These are phyloP conservation scores for Elsinoe necatrix DNA, from an alignment of 2,329 filamentous ascomycete species.

Conservation along the genomic window DNA sequence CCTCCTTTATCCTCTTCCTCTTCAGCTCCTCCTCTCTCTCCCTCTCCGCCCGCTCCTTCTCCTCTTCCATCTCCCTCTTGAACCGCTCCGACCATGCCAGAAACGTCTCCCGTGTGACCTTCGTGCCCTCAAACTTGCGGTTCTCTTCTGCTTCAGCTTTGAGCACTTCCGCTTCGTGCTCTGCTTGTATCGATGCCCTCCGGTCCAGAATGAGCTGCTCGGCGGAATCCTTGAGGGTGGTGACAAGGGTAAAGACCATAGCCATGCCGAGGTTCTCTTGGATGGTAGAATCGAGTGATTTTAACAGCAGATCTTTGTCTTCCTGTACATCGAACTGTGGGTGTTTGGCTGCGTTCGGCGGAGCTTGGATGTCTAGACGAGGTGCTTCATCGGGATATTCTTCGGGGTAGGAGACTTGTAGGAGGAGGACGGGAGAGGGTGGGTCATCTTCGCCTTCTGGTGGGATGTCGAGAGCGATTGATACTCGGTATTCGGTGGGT, in stretches of 20 bases:
- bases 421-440: constrained; percentile 56
- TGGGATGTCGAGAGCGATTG: constrained; percentile 70
- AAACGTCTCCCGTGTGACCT: constrained; percentile 81
- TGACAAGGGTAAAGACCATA: constrained; percentile 91
- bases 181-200: constrained; percentile 51
- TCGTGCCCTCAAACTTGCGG: constrained; percentile 85
- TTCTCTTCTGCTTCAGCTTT: constrained; percentile 85
- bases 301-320: constrained; percentile 68
- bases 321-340: constrained; percentile 68
- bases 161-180: constrained; percentile 46
- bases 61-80: constrained; percentile 69
- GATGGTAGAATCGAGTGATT: constrained; percentile 62
- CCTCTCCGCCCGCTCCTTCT: constrained; percentile 46
- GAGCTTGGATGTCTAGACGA: constrained; percentile 66
- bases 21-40: constrained; percentile 64
- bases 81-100: constrained; percentile 74
- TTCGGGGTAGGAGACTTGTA: constrained; percentile 83
- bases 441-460: constrained; percentile 55
- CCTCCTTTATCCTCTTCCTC: constrained; percentile 49
- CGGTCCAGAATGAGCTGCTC: constrained; percentile 74
- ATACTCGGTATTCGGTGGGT: constrained; percentile 80
- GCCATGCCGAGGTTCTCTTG: constrained; percentile 94
- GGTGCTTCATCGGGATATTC: constrained; percentile 85
- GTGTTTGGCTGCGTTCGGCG: constrained; percentile 61
- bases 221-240: constrained; percentile 79